Base-by-base conservation (phyloP, 257 asterid species). In the Hygrophila difformis region DNA sequence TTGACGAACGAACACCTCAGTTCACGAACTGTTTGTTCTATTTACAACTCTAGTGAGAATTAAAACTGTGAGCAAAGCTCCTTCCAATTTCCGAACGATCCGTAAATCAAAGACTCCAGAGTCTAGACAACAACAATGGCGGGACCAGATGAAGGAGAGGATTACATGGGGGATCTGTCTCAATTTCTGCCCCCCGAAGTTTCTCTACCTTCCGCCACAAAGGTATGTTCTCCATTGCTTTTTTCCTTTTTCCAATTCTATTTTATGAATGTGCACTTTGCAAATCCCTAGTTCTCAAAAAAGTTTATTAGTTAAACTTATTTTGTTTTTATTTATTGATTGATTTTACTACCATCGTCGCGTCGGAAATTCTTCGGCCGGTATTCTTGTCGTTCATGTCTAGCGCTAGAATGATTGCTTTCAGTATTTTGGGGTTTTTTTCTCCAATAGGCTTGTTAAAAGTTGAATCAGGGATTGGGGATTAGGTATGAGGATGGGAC, bases 111-210 rank as follows among this genome's bases (percentile, higher is more conserved):
- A n/a, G n/a, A n/a, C n/a, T n/a, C n/a, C n/a, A n/a, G n/a, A n/a
- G n/a, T n/a, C n/a, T n/a, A n/a, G n/a, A n/a, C n/a, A n/a, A 38
- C 21, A 20, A 37, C 18, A 22, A 72, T 72, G 81, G 78, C 71
- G 37, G 87, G 50, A 58, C 70, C 5, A 41, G 77, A 57, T 36
- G 88, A 71, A 60, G 72, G 78, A 2, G 93, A 82, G 5, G 95
- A 87, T 70, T 89, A 82, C 70, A 79, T 89, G 96, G 96, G 93
- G 21, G 96, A 89, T 67, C 85, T 89, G 53, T 81, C 93, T 55
- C 87, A 53, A 15, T 89, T 89, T 55, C 45, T 85, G 18, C 83
- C 91, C 35, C 68, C 71, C 1, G 74, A 71, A 47, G 49, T 28
- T 53, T 47, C 77, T 52, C 77, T 53, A 51, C 24, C 80, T 51